These are phyloP conservation scores for Halophytophthora batemanensis DNA, from an alignment of 352 stramenopile genomes.

Conservation along the genomic window DNA sequence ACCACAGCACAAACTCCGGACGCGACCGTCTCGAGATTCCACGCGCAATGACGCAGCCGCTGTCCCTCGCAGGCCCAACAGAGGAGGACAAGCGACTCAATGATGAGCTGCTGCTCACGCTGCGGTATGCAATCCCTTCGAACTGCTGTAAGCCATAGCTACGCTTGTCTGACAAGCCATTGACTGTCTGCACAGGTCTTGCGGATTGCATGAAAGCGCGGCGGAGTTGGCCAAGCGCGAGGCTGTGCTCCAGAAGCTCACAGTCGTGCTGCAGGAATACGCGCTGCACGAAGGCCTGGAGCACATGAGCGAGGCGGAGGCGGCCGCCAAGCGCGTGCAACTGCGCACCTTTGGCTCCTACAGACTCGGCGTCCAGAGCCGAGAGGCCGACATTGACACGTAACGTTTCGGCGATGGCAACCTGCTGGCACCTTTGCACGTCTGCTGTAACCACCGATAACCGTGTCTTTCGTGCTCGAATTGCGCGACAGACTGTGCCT, in stretches of 20 bases:
- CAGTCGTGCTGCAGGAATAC: slow-evolving; percentile 71
- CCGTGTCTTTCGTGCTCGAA: slow-evolving; percentile 1
- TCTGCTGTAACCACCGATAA: background rate
- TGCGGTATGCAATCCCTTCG: slow-evolving; percentile 31
- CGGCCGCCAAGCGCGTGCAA: slow-evolving; percentile 38
- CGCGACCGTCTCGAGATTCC: no score
- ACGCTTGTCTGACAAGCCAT: background rate
- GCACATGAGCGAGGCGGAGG: slow-evolving; percentile 45
- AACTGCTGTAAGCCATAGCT: background rate
- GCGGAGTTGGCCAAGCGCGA: slow-evolving; percentile 63
- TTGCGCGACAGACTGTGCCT: slow-evolving; percentile 64
- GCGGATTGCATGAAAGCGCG: slow-evolving; percentile 70
- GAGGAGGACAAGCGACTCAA: slow-evolving; percentile 69
- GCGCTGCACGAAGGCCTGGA: slow-evolving; percentile 59
- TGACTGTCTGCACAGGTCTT: slow-evolving; percentile 28
- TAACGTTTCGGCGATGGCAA: slow-evolving; percentile 17
- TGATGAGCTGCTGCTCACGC: slow-evolving; percentile 55
- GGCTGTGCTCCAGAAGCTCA: slow-evolving; percentile 60
- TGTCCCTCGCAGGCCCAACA: slow-evolving; percentile 68
- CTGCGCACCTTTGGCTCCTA: slow-evolving; percentile 93
- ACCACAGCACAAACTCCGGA: no score
- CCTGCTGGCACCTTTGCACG: background rate
- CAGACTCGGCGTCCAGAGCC: slow-evolving; percentile 80
- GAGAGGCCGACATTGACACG: slow-evolving; percentile 85
- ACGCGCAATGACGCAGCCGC: slow-evolving; percentile 49